Evolutionary conservation across 805 yeast genomes (phyloP).

Genomic region (Metschnikowia gelsemii): DNA sequence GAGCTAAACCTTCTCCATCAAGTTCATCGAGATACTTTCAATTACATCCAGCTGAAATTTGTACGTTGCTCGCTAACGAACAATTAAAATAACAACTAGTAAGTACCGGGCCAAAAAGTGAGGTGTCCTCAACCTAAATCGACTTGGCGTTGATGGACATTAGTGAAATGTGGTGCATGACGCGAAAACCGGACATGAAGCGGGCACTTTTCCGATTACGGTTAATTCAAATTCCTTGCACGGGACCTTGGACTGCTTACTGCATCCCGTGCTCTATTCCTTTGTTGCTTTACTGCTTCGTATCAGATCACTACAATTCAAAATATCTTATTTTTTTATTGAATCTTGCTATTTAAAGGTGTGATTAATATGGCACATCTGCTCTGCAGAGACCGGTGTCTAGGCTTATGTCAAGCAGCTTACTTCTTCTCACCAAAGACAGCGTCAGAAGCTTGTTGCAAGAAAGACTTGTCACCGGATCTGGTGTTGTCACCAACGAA

Average conservation of each 20-base stretch:
- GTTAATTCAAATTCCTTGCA: too few species aligned
- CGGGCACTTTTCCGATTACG: too few species aligned
- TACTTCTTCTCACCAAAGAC: conserved; percentile 39
- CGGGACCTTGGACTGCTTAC: neutral
- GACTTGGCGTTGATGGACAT: too few species aligned
- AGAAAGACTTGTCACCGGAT: conserved; percentile 37
- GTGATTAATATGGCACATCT: neutral
- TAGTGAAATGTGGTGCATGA: too few species aligned
- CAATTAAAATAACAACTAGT: too few species aligned
- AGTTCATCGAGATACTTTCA: too few species aligned
- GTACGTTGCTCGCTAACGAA: too few species aligned
- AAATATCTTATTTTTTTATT: conserved; percentile 1
- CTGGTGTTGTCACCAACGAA: conserved; percentile 37
- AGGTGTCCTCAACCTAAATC: too few species aligned
- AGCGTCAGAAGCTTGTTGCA: conserved; percentile 46
- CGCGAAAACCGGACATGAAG: too few species aligned
- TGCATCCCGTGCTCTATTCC: neutral
- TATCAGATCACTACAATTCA: neutral
- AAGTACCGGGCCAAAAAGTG: too few species aligned
- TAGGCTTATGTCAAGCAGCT: neutral
- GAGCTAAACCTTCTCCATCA: too few species aligned
- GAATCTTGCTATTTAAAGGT: neutral
- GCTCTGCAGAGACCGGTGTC: conserved; percentile 5
- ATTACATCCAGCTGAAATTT: too few species aligned
- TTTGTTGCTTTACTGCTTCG: neutral